These are phyloP conservation scores for Geranomyces variabilis DNA, from an alignment of 192 early-diverging fungal genomes.

Conservation along the genomic window DNA sequence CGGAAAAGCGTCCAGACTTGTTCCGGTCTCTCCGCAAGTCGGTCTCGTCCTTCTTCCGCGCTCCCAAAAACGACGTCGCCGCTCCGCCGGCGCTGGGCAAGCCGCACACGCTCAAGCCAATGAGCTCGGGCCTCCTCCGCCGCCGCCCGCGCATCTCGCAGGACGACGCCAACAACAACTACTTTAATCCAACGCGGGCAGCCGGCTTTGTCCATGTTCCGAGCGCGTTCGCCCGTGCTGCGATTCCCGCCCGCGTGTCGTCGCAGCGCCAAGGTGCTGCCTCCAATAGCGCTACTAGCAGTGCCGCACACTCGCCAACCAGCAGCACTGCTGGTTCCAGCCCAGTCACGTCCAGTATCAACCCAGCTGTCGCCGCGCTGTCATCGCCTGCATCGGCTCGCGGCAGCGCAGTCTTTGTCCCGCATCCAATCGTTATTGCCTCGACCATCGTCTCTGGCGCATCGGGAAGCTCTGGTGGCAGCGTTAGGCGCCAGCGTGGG, in stretches of 20 bases:
- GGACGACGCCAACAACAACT: conserved; percentile 4
- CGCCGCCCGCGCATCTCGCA: conserved; percentile 8
- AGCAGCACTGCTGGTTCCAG: too few relatives aligned
- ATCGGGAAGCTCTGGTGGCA: too few relatives aligned
- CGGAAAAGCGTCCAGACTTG: conserved; percentile 13
- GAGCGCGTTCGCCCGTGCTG: not conserved
- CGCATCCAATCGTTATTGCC: conserved; percentile 2
- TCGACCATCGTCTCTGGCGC: too few relatives aligned
- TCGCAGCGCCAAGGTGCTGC: not conserved
- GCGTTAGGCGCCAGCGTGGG: not conserved
- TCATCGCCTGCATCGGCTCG: not conserved
- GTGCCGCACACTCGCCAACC: too few relatives aligned
- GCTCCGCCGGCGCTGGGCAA: too few relatives aligned
- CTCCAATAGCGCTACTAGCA: too few relatives aligned
- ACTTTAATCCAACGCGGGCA: not conserved
- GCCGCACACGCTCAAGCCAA: not conserved
- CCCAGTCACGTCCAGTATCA: too few relatives aligned
- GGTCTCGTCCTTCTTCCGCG: conserved; percentile 18
- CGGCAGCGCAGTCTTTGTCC: conserved; percentile 11
- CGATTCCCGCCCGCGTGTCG: not conserved
- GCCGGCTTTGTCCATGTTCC: not conserved
- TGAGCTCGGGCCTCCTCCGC: not conserved
- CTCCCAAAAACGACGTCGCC: not conserved
- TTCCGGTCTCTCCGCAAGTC: conserved; percentile 19
- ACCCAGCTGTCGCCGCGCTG: too few relatives aligned